phyloP scores from a whole-genome alignment of 148 eudicot species.

The Camellia sinensis region DNA sequence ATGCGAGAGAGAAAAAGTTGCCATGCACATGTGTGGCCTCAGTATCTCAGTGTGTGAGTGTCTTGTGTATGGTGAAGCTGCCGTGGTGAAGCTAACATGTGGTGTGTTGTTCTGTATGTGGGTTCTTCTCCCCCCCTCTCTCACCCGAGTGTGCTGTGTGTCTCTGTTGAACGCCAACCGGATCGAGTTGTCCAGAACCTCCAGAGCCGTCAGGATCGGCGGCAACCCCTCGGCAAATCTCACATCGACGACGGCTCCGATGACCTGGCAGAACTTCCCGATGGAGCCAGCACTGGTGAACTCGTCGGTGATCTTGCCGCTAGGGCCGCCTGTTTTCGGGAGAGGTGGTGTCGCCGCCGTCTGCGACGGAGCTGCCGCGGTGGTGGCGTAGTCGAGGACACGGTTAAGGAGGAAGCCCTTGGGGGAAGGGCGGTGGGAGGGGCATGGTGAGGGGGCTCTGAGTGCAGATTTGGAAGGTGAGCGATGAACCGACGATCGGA shows the following conservation, averaged over 20 bases:
- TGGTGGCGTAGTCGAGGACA: slow-evolving; percentile 45
- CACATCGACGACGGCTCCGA: slow-evolving; percentile 97
- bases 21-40: too few species aligned
- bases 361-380: slow-evolving; percentile 35
- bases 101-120: too few species aligned
- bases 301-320: slow-evolving; percentile 75
- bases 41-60: too few species aligned
- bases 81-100: too few species aligned
- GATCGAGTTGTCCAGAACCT: slow-evolving; percentile 75
- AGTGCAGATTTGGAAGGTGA: slow-evolving; percentile 33
- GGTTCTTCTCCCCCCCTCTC: too few species aligned
- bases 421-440: slow-evolving; percentile 33
- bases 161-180: too few species aligned
- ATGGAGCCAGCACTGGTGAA: slow-evolving; percentile 87
- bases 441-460: slow-evolving; percentile 20
- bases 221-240: slow-evolving; percentile 74
- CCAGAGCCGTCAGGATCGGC: slow-evolving; percentile 89
- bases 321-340: background rate
- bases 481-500: slow-evolving; percentile 39
- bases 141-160: too few species aligned
- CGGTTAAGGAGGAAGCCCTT: slow-evolving; percentile 54
- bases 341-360: slow-evolving; percentile 24
- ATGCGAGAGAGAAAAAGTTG: too few species aligned
- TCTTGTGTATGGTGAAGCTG: too few species aligned
- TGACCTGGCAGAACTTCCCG: slow-evolving; percentile 91